These are phyloP conservation scores for Drechslerella stenobrocha DNA, from an alignment of 2,329 filamentous ascomycete species.

Conservation along the genomic window DNA sequence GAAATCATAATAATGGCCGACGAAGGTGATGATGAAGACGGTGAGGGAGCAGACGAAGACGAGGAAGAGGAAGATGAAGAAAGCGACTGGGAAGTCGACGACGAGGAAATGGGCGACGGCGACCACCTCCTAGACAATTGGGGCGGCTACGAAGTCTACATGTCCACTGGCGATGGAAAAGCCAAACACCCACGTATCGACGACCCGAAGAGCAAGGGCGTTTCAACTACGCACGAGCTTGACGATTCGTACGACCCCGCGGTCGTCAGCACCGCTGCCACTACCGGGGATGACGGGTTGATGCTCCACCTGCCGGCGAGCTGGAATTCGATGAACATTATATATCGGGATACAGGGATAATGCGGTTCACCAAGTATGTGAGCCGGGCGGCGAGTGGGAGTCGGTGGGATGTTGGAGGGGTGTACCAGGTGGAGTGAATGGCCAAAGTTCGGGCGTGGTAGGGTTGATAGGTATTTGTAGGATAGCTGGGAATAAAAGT, in stretches of 20 bases:
- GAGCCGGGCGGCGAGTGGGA: constrained; percentile 76
- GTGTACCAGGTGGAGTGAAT: constrained; percentile 36
- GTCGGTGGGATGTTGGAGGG: constrained; percentile 79
- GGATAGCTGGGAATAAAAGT: neutral
- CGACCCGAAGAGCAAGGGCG: constrained; percentile 60
- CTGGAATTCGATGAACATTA: constrained; percentile 92
- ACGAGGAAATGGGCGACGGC: constrained; percentile 45
- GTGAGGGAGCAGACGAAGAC: constrained; percentile 33
- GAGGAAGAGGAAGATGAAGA: constrained; percentile 50
- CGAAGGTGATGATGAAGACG: constrained; percentile 49
- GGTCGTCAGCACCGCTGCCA: constrained; percentile 72
- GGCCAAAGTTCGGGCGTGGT: neutral
- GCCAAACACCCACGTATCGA: constrained; percentile 55
- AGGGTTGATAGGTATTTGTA: constrained; percentile 11
- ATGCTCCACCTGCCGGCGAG: constrained; percentile 69
- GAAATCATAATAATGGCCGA: constrained; percentile 33
- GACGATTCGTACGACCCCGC: constrained; percentile 72
- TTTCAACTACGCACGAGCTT: constrained; percentile 58
- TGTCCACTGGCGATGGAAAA: constrained; percentile 53
- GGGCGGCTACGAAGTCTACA: constrained; percentile 59
- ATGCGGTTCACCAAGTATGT: constrained; percentile 97
- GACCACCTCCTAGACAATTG: constrained; percentile 54
- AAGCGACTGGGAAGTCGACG: constrained; percentile 1
- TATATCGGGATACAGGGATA: constrained; percentile 80
- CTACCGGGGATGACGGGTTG: constrained; percentile 73